Base-by-base conservation (phyloP, 2,329 filamentous ascomycete genomes). In the Alternaria sp. region DNA sequence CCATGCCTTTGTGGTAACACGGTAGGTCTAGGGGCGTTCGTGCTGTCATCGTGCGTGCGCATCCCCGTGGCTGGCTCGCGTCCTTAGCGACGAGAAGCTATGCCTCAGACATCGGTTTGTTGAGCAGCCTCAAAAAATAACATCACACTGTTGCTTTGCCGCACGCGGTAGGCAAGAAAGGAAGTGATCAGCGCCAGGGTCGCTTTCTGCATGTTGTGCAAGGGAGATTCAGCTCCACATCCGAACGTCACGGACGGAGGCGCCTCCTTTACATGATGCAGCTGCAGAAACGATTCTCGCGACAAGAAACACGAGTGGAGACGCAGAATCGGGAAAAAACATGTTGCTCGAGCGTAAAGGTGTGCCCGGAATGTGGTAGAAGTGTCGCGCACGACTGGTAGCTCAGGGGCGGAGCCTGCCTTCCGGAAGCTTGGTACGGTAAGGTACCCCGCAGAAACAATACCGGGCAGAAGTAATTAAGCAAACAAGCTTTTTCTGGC, bases 171-270 rank as follows among this genome's bases (percentile, higher is more conserved):
- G 30, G 14, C 37, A 20, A 7, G 37, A 41, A 26, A 44, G 43
- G 60, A 54, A 49, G 18, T 21, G 60, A 62, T 59, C 55, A 21
- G 25, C 60, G 43, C 28, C 25, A 37, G 51, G 37, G 20, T 53
- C 37, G 47, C 23, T 49, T 54, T 54, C 28, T 49, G 51, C 41
- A 47, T 49, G 53, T 21, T 43, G 12, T 46, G 50, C 30, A 12
- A 46, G 21, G 43, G 15, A 33, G 14, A 30, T 57, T 58, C 45
- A 57, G 45, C 45, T 50, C 44, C 18, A 41, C 18, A 23, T 25
- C 6, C 18, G 21, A 50, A 50, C 33, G 30, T 57, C 15, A 57
- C 18, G 30, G 14, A 20, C 23, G 20, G 30, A 57, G 56, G 45
- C 25, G 20, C 43, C n/a, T 41, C 18, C 15, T 30, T 53, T 53